These are phyloP conservation scores for Dissophora globulifera DNA, from an alignment of 192 early-diverging fungal species.

Conservation along the genomic window DNA sequence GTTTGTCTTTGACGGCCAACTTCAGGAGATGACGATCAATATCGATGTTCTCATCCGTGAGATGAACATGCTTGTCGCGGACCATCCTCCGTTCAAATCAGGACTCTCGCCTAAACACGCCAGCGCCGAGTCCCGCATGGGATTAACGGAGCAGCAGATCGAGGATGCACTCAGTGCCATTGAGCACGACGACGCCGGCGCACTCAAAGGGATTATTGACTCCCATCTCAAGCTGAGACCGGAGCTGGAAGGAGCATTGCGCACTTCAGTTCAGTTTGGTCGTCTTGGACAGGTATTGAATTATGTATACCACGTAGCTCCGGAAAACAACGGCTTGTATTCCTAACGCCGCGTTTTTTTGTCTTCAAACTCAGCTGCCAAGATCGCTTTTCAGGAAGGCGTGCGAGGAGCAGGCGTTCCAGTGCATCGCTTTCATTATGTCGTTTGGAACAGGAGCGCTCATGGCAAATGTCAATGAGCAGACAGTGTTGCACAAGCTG, in stretches of 20 bases:
- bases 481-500: constrained; percentile 67
- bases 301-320: too few species aligned
- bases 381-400: constrained; percentile 55
- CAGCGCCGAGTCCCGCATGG: constrained; percentile 14
- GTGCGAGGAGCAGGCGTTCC: constrained; percentile 43
- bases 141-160: constrained; percentile 37
- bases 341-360: background rate
- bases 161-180: constrained; percentile 50
- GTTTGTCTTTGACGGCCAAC: constrained; percentile 53
- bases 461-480: constrained; percentile 64
- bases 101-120: constrained; percentile 21
- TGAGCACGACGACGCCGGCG: constrained; percentile 45
- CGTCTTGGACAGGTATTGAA: constrained; percentile 36
- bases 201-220: constrained; percentile 39
- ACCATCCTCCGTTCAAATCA: constrained; percentile 17
- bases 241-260: constrained; percentile 16
- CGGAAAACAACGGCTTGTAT: too few species aligned
- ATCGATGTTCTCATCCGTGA: constrained; percentile 43
- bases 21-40: constrained; percentile 32
- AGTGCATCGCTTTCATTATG: constrained; percentile 54
- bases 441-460: constrained; percentile 36
- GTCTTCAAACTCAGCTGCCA: constrained; percentile 14
- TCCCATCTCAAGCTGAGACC: constrained; percentile 15
- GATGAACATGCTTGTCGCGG: constrained; percentile 29
- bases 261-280: constrained; percentile 14